Conservation (phyloP, 192 early-diverging fungal species). For the Globomyces pollinis-pini region DNA sequence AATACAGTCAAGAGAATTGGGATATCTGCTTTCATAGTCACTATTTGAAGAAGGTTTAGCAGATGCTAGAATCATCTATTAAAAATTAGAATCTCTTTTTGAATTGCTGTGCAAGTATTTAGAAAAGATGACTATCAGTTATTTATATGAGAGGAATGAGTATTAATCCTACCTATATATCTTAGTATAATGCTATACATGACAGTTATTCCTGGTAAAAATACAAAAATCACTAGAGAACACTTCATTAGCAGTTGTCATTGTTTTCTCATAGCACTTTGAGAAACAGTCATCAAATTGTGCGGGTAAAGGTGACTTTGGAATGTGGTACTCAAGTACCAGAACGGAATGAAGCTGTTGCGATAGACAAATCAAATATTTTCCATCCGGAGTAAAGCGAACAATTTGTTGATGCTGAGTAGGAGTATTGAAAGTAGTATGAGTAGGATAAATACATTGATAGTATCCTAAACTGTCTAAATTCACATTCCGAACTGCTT, state of each 20-base stretch:
- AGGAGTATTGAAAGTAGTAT: too few species aligned
- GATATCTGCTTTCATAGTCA: constrained; percentile 13
- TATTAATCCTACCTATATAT: not conserved
- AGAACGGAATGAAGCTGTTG: constrained; percentile 27
- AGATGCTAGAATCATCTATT: constrained; percentile 54
- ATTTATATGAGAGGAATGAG: not conserved
- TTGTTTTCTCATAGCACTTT: constrained; percentile 23
- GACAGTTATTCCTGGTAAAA: constrained; percentile 43
- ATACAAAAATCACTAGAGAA: constrained; percentile 61
- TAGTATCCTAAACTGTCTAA: too few species aligned
- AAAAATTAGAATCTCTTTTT: too few species aligned
- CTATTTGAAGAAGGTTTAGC: constrained; percentile 31
- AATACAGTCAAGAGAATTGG: constrained; percentile 43
- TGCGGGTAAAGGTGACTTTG: not conserved
- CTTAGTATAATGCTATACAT: not conserved
- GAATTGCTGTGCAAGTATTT: too few species aligned
- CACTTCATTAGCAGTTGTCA: constrained; percentile 31
- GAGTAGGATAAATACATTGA: too few species aligned
- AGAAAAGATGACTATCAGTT: too few species aligned
- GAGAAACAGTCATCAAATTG: constrained; percentile 30
- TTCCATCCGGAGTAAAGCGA: constrained; percentile 48
- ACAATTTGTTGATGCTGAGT: not conserved
- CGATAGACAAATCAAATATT: constrained; percentile 39
- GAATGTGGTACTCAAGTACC: constrained; percentile 21
- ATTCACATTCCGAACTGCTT: too few species aligned